phyloP scores from a whole-genome alignment of 1,139 yeast species.

The Lodderomyces orthopsilosis region DNA sequence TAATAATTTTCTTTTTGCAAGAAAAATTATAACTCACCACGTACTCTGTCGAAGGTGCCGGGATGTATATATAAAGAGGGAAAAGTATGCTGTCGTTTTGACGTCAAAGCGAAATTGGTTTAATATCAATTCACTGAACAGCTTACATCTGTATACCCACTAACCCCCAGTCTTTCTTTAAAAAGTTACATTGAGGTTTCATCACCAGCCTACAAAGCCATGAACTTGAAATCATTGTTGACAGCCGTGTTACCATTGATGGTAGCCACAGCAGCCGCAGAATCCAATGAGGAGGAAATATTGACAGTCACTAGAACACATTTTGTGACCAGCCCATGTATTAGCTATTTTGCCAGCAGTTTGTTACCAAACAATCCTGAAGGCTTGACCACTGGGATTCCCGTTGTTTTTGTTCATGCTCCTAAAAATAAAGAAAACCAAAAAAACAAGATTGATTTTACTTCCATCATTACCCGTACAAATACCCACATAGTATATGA shows the following conservation, averaged over 20 bases:
- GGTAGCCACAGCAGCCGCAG: not conserved
- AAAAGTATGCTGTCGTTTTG: not conserved
- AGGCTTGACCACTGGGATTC: constrained; percentile 27
- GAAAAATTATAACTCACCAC: not conserved
- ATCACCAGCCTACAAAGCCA: too few relatives aligned
- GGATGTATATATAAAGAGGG: too few relatives aligned
- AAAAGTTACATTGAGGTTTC: not conserved
- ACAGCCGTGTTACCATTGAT: not conserved
- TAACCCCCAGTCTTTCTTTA: not conserved
- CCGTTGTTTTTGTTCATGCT: constrained; percentile 32
- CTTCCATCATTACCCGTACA: constrained; percentile 1
- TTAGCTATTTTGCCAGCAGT: constrained; percentile 21
- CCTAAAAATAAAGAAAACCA: constrained; percentile 3
- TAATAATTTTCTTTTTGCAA: not conserved
- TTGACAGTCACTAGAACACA: constrained; percentile 32
- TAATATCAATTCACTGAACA: not conserved
- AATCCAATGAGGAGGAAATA: constrained; percentile 11
- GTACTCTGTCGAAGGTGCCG: too few relatives aligned
- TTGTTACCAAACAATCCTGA: constrained; percentile 24
- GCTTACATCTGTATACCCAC: not conserved
- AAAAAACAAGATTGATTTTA: not conserved
- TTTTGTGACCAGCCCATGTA: constrained; percentile 30
- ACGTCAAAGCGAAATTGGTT: not conserved
- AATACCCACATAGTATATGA: constrained; percentile 4
- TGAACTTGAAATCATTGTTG: not conserved